phyloP scores from a whole-genome alignment of 495 filamentous ascomycete species.

The Tricharina praecox region DNA sequence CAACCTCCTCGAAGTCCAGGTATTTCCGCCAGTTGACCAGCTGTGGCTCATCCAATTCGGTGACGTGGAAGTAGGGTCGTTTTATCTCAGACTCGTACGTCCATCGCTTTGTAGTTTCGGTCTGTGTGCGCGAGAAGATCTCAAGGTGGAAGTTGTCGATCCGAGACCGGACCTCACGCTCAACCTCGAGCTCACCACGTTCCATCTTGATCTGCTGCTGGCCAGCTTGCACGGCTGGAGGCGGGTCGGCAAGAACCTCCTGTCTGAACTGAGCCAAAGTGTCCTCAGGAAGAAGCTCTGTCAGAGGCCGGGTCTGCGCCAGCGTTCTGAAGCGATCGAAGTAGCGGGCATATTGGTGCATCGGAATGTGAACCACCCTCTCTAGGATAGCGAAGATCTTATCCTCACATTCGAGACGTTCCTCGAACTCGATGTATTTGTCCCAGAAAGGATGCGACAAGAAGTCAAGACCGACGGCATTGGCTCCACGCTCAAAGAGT shows the following conservation, averaged over 20 bases:
- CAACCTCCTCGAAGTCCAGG: constrained; percentile 84
- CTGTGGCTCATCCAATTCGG: constrained; percentile 71
- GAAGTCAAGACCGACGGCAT: constrained; percentile 79
- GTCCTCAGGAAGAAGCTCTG: constrained; percentile 54
- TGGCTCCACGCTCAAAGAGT: constrained; percentile 81
- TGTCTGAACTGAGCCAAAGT: constrained; percentile 48
- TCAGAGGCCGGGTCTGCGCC: constrained; percentile 52
- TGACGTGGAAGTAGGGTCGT: constrained; percentile 93
- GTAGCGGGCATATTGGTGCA: constrained; percentile 93
- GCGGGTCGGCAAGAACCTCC: constrained; percentile 48
- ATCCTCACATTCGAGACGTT: constrained; percentile 68
- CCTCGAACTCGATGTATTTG: constrained; percentile 93
- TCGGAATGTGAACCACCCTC: constrained; percentile 79
- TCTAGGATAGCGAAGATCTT: constrained; percentile 72
- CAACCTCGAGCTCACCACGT: constrained; percentile 54
- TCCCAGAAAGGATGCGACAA: constrained; percentile 95
- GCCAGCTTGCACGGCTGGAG: constrained; percentile 33
- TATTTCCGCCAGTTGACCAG: constrained; percentile 92
- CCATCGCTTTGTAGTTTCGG: constrained; percentile 86
- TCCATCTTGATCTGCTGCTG: constrained; percentile 35
- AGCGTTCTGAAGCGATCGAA: constrained; percentile 78
- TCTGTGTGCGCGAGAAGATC: constrained; percentile 64
- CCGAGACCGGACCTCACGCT: constrained; percentile 61
- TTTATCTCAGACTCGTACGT: constrained; percentile 90
- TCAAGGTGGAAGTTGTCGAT: constrained; percentile 69